Percentiles rank a stretch among this genome's conserved stretches.
These are phyloP conservation scores for Fusarium globosum DNA, from an alignment of 2,329 filamentous ascomycete species.

Conservation along the genomic window DNA sequence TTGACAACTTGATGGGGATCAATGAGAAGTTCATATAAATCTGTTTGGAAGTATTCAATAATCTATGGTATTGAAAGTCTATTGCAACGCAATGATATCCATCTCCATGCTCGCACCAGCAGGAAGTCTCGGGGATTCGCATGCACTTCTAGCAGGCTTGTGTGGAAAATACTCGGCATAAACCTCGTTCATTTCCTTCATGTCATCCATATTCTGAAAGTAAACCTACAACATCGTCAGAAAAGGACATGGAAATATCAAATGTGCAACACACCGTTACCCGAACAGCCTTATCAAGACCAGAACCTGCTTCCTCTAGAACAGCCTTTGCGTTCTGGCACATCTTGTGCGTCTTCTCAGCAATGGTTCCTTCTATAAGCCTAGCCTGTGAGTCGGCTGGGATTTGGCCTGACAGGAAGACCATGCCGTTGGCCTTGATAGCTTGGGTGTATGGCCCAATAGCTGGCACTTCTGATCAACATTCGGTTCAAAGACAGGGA, in stretches of 20 bases:
- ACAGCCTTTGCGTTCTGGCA: conserved; percentile 71
- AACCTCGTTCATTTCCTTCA: conserved; percentile 30
- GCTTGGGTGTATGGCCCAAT: conserved; percentile 33
- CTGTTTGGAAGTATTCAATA: neutral
- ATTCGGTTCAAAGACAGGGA: neutral
- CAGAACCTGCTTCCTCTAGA: conserved; percentile 72
- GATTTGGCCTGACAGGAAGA: conserved; percentile 78
- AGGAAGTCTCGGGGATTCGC: conserved; percentile 22
- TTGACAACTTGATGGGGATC: too few species aligned
- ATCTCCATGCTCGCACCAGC: conserved; percentile 28
- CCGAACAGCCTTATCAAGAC: conserved; percentile 74
- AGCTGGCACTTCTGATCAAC: neutral
- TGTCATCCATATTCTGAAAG: conserved; percentile 23
- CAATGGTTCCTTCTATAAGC: conserved; percentile 70
- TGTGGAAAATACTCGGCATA: conserved; percentile 34
- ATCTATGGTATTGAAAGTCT: neutral
- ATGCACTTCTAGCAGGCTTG: conserved; percentile 23
- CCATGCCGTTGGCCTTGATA: conserved; percentile 54
- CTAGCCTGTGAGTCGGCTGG: conserved; percentile 68
- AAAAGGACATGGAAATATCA: neutral
- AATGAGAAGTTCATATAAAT: neutral
- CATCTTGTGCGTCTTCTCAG: conserved; percentile 38
- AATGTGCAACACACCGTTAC: conserved; percentile 52
- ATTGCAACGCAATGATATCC: conserved; percentile 28
- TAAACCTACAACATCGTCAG: conserved; percentile 2